Conservation (phyloP, 1,284 basidiomycete genomes). For the Coriolopsis trogii region DNA sequence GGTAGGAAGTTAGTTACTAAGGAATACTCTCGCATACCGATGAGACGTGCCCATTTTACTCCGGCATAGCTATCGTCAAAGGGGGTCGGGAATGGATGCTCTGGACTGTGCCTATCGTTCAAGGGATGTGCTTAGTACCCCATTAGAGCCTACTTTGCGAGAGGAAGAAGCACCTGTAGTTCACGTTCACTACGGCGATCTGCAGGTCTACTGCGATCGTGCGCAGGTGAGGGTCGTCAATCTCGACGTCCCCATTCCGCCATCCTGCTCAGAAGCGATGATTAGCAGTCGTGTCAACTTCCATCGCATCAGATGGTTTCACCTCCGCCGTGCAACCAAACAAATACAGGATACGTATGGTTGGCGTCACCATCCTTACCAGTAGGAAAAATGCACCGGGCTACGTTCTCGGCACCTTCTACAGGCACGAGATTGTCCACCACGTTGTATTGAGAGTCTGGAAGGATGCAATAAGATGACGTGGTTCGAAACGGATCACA, state of each 20-base stretch:
- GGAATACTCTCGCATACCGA: not conserved
- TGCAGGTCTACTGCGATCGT: constrained; percentile 7
- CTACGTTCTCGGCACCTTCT: constrained; percentile 17
- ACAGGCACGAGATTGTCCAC: constrained; percentile 10
- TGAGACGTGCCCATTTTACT: constrained; percentile 35
- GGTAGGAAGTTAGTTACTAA: not conserved
- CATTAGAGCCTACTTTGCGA: not conserved
- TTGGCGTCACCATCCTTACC: not conserved
- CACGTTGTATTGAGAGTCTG: not conserved
- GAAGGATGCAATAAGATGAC: not conserved
- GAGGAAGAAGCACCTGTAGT: constrained; percentile 10
- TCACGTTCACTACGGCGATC: constrained; percentile 9
- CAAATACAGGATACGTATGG: constrained; percentile 19
- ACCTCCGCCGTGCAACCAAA: constrained; percentile 27
- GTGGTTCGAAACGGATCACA: not conserved
- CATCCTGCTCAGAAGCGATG: constrained; percentile 10
- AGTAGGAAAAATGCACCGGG: constrained; percentile 13
- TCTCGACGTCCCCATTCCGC: constrained; percentile 8
- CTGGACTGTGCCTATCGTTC: constrained; percentile 44
- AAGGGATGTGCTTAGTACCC: not conserved
- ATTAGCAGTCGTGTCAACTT: not conserved
- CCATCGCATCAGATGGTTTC: not conserved
- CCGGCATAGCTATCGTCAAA: constrained; percentile 40
- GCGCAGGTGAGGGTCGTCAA: constrained; percentile 16
- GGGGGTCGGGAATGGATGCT: constrained; percentile 41